phyloP scores from a whole-genome alignment of 208 protist genomes.

The Crithidia brevicula region DNA sequence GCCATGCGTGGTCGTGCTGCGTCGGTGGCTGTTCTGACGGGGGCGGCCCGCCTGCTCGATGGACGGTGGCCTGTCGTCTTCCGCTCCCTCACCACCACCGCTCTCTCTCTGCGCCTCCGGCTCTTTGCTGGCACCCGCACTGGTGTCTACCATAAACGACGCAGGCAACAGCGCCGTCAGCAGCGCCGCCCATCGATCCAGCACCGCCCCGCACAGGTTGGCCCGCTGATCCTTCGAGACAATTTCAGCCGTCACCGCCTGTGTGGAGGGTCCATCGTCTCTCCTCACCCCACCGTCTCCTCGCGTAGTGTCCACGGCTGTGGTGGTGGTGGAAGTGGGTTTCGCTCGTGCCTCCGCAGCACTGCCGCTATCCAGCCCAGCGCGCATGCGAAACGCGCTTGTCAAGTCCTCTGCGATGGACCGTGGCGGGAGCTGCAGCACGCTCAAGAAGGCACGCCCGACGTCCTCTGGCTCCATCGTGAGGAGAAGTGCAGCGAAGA shows the following conservation, averaged over 20 bases:
- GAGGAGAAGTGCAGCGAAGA: slow-evolving; percentile 73
- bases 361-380: slow-evolving; percentile 8
- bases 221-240: background rate
- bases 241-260: background rate
- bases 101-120: background rate
- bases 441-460: slow-evolving; percentile 57
- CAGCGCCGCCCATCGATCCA: slow-evolving; percentile 39
- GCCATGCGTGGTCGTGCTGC: slow-evolving; percentile 1
- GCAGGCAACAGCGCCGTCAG: slow-evolving; percentile 35
- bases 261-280: background rate
- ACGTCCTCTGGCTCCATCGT: slow-evolving; percentile 86
- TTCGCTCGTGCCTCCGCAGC: too few relatives aligned
- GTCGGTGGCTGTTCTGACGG: slow-evolving; percentile 5
- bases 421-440: slow-evolving; percentile 42
- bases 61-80: background rate
- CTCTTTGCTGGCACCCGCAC: background rate
- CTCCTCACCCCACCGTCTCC: background rate
- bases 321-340: too few relatives aligned
- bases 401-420: slow-evolving; percentile 75
- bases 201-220: slow-evolving; percentile 23
- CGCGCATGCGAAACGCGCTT: slow-evolving; percentile 75
- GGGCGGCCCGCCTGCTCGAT: background rate
- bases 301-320: too few relatives aligned
- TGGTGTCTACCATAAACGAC: slow-evolving; percentile 14
- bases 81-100: background rate